Conservation (phyloP, 306 rosid genomes). For the Rosa lucieae region DNA sequence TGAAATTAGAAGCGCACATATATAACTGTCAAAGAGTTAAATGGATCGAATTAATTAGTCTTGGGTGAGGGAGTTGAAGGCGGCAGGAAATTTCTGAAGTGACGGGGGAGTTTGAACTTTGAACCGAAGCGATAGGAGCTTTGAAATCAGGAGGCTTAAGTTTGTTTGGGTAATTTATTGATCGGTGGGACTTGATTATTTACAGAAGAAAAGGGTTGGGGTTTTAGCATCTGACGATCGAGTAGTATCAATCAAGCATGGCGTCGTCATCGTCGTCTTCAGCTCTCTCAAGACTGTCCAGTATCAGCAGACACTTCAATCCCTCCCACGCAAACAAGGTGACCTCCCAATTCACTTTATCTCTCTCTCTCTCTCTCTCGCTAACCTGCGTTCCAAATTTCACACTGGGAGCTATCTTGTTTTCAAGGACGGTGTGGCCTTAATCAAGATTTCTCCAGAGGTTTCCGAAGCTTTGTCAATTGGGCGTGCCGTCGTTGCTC, state of each 20-base stretch:
- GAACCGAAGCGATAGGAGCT: too few species aligned
- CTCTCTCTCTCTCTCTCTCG: not conserved
- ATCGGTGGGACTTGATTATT: too few species aligned
- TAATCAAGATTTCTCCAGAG: constrained; percentile 62
- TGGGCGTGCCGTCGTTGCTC: constrained; percentile 79
- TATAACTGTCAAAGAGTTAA: too few species aligned
- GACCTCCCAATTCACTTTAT: not conserved
- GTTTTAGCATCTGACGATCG: too few species aligned
- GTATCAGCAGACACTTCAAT: constrained; percentile 55
- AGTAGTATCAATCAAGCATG: not conserved
- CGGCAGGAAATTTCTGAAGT: too few species aligned
- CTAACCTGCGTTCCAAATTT: not conserved
- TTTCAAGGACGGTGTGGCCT: constrained; percentile 23
- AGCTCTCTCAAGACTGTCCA: constrained; percentile 51
- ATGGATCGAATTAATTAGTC: too few species aligned
- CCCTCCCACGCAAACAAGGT: constrained; percentile 24
- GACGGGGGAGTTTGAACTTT: too few species aligned
- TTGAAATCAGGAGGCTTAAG: too few species aligned
- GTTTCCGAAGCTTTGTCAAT: constrained; percentile 74
- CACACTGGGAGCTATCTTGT: not conserved
- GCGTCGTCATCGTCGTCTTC: constrained; percentile 37
- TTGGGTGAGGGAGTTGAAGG: too few species aligned
- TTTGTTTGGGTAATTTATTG: too few species aligned
- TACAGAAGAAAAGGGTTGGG: too few species aligned
- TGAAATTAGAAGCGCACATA: too few species aligned